phyloP scores from a whole-genome alignment of 345 rosid genomes.

The Camelina neglecta region DNA sequence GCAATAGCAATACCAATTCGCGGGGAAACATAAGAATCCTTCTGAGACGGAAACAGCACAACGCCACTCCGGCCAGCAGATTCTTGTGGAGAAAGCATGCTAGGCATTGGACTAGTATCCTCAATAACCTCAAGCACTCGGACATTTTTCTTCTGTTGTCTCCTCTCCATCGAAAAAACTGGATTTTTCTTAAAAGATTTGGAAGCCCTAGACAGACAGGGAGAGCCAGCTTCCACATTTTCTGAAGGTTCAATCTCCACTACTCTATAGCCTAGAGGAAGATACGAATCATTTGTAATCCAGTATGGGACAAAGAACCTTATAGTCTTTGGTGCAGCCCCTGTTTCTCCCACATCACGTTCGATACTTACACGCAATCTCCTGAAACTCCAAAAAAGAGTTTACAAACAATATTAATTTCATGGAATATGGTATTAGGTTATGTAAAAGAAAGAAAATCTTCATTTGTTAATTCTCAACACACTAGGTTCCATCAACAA shows the following conservation, averaged over 20 bases:
- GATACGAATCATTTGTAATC: constrained; percentile 80
- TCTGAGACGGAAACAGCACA: constrained; percentile 70
- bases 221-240: constrained; percentile 65
- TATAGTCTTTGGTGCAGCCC: constrained; percentile 83
- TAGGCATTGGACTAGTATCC: constrained; percentile 86
- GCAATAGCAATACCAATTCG: constrained; percentile 90
- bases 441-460: constrained; percentile 15
- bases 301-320: constrained; percentile 96
- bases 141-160: constrained; percentile 60
- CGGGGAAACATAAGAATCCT: constrained; percentile 75
- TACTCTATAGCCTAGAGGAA: constrained; percentile 78
- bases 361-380: constrained; percentile 92
- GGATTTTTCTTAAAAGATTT: constrained; percentile 70
- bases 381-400: constrained; percentile 54
- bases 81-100: constrained; percentile 98
- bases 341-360: constrained; percentile 88
- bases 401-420: not conserved
- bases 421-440: not conserved
- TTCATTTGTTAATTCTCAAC: constrained; percentile 4
- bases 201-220: constrained; percentile 66
- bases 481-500: constrained; percentile 19
- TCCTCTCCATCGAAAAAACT: constrained; percentile 61
- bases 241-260: constrained; percentile 88
- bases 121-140: constrained; percentile 83
- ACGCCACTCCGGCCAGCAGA: constrained; percentile 79